Evolutionary conservation across 208 protist species (phyloP).

Genomic region (Leishmania gerbilli): DNA sequence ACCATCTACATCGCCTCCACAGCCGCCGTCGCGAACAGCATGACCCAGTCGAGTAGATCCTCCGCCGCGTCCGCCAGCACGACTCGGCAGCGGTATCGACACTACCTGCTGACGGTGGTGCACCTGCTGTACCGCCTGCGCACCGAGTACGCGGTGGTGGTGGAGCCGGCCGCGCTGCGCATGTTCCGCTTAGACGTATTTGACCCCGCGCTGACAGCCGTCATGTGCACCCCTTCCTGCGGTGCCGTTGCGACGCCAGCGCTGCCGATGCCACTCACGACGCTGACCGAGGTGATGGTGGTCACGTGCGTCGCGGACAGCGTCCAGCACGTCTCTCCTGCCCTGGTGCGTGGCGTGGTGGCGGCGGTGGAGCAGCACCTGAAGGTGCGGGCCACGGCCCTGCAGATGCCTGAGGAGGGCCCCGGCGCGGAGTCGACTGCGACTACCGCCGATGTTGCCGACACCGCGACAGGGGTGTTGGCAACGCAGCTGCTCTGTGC

Average conservation of each 20-base stretch:
- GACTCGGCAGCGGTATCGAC: conserved; percentile 32
- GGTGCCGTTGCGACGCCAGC: conserved; percentile 7
- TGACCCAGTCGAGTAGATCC: conserved; percentile 5
- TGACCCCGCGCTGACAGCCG: conserved; percentile 56
- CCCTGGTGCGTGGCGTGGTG: conserved; percentile 43
- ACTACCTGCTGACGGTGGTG: conserved; percentile 56
- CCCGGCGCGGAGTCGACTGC: background rate
- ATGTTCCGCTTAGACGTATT: conserved; percentile 64
- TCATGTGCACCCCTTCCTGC: conserved; percentile 15
- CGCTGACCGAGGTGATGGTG: conserved; percentile 66
- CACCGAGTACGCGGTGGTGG: conserved; percentile 51
- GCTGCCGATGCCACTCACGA: conserved; percentile 41
- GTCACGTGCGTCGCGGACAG: conserved; percentile 71
- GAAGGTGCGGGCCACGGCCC: background rate
- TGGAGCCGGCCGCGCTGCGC: conserved; percentile 61
- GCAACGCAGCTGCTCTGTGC: conserved; percentile 48
- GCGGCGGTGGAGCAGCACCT: conserved; percentile 17
- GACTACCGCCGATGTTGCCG: background rate
- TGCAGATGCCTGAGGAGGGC: background rate
- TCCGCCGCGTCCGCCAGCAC: background rate
- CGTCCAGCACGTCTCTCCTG: conserved; percentile 64
- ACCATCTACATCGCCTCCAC: conserved; percentile 55
- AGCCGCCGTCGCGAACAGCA: conserved; percentile 16
- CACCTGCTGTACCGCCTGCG: conserved; percentile 66
- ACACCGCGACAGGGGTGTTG: conserved; percentile 27